Evolutionary conservation across 306 rosid species (phyloP), one percentile per base, ranked within the genome.

Genomic region (Alnus rubra): DNA sequence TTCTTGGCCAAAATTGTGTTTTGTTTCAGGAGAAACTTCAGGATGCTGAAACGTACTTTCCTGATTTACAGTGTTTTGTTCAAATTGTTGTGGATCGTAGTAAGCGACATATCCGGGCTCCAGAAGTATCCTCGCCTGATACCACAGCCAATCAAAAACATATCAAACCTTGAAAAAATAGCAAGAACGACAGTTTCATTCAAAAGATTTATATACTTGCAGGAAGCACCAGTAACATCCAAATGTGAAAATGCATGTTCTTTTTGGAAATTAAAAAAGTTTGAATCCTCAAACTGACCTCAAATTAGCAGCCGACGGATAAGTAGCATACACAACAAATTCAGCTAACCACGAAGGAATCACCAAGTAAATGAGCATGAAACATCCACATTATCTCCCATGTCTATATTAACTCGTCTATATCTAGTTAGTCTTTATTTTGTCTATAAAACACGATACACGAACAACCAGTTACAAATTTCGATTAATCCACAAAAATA

Each of bases 61-160:
- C 45, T 31, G 74, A 74, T 77, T 71, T 2, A 82, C 73, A 75
- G 80, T 70, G 74, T 81, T 81, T 15, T 48, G 82, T 71, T 86
- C 92, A 42, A 71, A 77, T 11, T 75, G 76, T 16, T 59, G 84
- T 23, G 71, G 82, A 76, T 82, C 91, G 55, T 75, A 85, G 77
- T 82, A 87, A 79, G 85, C 86, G 76, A 76, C 84, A 85, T 75
- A 85, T 76, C 82, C 92, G 31, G 90, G 68, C 76, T 83, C 97
- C 80, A 87, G 19, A 9, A 92, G 90, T 71, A 94, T 85, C 89
- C 98, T 91, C 44, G 98, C 97, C 98, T 94, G 87, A 74, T 79
- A 86, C 73, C 75, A 67, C 45, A 56, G 37, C 60, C 75, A 82
- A 73, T 75, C 39, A 5, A 28, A 14, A 69, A 47, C 49, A 51